Evolutionary conservation across 2,329 filamentous ascomycete genomes (phyloP).

Genomic region (Fusarium domesticum): DNA sequence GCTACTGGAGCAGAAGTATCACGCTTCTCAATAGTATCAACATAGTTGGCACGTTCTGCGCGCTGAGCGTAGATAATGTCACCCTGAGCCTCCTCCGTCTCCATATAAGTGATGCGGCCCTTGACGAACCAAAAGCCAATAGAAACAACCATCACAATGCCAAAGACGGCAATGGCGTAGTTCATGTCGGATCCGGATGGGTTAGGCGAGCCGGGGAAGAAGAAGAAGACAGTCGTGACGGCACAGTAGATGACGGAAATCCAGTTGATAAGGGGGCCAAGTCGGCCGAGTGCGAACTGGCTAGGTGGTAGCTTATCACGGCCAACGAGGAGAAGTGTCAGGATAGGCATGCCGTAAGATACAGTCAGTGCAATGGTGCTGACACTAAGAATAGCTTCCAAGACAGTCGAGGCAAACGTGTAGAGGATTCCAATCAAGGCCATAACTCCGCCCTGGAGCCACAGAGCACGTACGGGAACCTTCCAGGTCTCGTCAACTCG

Average conservation of each 20-base stretch:
- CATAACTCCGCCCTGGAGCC: slow-evolving; percentile 47
- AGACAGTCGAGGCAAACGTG: slow-evolving; percentile 51
- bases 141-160: slow-evolving; percentile 50
- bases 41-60: slow-evolving; percentile 14
- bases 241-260: slow-evolving; percentile 50
- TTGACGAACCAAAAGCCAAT: slow-evolving; percentile 50
- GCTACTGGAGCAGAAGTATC: neutral
- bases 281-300: slow-evolving; percentile 44
- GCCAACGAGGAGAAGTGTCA: slow-evolving; percentile 46
- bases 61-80: slow-evolving; percentile 23
- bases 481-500: slow-evolving; percentile 46
- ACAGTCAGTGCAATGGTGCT: slow-evolving; percentile 56
- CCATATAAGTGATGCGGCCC: slow-evolving; percentile 39
- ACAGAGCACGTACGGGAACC: slow-evolving; percentile 50
- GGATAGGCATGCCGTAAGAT: slow-evolving; percentile 48
- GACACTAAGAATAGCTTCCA: slow-evolving; percentile 53
- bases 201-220: slow-evolving; percentile 47
- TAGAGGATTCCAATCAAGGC: slow-evolving; percentile 52
- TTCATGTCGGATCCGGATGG: slow-evolving; percentile 52
- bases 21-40: slow-evolving; percentile 9
- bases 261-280: slow-evolving; percentile 46
- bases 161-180: slow-evolving; percentile 56
- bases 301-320: slow-evolving; percentile 50
- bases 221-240: slow-evolving; percentile 54
- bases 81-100: slow-evolving; percentile 28